These are phyloP conservation scores for Metschnikowia peoriensis DNA, from an alignment of 805 yeast species.

Conservation along the genomic window DNA sequence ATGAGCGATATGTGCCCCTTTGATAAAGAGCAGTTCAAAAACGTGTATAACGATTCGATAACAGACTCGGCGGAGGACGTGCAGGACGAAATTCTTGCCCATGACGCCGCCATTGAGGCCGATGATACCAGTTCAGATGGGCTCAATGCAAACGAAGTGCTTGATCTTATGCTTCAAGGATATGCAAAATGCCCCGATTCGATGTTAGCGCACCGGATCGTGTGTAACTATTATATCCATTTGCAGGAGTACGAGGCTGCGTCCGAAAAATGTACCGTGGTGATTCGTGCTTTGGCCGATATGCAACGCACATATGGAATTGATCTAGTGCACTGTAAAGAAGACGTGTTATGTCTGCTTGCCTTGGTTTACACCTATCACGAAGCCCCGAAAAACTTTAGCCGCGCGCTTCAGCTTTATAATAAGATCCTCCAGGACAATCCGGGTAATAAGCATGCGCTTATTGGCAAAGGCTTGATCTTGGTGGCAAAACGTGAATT, in stretches of 20 bases:
- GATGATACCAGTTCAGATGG: slow-evolving; percentile 7
- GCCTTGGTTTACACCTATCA: slow-evolving; percentile 79
- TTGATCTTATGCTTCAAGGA: slow-evolving; percentile 52
- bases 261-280: slow-evolving; percentile 55
- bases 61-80: neutral
- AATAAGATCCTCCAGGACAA: slow-evolving; percentile 51
- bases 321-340: slow-evolving; percentile 49
- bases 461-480: slow-evolving; percentile 80
- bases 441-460: slow-evolving; percentile 52
- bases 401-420: slow-evolving; percentile 69
- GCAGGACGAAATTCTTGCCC: slow-evolving; percentile 11
- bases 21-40: slow-evolving; percentile 32
- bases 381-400: slow-evolving; percentile 88
- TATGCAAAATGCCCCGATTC: slow-evolving; percentile 40
- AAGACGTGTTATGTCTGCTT: slow-evolving; percentile 59
- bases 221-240: slow-evolving; percentile 58
- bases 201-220: slow-evolving; percentile 63
- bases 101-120: slow-evolving; percentile 10
- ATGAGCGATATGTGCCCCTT: slow-evolving; percentile 70
- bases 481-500: slow-evolving; percentile 62
- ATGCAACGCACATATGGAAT: slow-evolving; percentile 47
- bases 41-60: slow-evolving; percentile 13
- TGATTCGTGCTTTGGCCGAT: slow-evolving; percentile 54
- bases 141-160: slow-evolving; percentile 49
- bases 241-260: slow-evolving; percentile 64